These are phyloP conservation scores for Chlamydomonas reinhardtii DNA, from an alignment of 163 green algal species.

Conservation along the genomic window DNA sequence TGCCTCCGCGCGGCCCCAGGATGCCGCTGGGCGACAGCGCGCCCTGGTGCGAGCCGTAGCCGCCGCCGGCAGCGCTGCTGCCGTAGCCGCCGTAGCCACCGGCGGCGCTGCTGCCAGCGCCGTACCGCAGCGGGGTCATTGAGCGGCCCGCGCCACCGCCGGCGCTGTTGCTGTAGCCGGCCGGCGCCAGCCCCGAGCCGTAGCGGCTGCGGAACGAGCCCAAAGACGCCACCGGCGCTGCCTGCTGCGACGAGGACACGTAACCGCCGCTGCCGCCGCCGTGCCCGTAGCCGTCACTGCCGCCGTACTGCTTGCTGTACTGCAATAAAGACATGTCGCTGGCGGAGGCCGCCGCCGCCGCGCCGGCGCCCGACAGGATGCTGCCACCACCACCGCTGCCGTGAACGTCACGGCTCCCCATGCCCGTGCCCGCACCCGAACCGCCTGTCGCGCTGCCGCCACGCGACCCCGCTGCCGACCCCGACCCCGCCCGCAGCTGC, in stretches of 20 bases:
- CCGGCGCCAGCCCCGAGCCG: neutral
- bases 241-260: neutral
- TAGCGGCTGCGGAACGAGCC: conserved; percentile 44
- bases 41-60: neutral
- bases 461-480: too few relatives aligned
- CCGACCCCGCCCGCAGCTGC: too few relatives aligned
- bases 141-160: conserved; percentile 7
- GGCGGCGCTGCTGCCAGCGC: neutral
- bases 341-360: neutral
- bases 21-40: neutral
- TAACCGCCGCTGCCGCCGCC: neutral
- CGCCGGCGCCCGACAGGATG: neutral
- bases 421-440: too few relatives aligned
- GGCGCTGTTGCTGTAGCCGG: neutral
- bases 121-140: conserved; percentile 56
- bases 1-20: neutral
- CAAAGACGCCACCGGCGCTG: neutral
- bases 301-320: conserved; percentile 47
- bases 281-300: neutral
- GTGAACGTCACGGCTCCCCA: neutral
- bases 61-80: neutral
- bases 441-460: too few relatives aligned
- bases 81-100: neutral
- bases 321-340: conserved; percentile 55
- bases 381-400: neutral